phyloP scores from a whole-genome alignment of 176 grass and related monocot species.

The Secale cereale region DNA sequence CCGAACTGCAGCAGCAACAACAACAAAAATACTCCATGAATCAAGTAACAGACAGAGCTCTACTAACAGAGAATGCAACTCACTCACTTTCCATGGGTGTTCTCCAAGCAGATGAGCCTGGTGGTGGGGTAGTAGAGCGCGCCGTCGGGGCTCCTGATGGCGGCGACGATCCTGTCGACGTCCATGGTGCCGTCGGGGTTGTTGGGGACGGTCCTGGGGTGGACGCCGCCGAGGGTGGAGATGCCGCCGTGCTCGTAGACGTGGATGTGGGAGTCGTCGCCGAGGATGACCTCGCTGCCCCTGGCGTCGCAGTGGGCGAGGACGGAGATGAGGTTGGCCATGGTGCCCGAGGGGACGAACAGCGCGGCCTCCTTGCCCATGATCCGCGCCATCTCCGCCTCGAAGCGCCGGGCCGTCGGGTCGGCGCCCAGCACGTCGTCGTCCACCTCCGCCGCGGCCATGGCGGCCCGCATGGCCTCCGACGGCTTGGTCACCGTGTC shows the following conservation, averaged over 20 bases:
- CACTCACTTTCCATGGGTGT: slow-evolving; percentile 92
- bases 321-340: slow-evolving; percentile 84
- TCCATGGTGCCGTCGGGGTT: slow-evolving; percentile 85
- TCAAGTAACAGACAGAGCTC: background rate
- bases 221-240: slow-evolving; percentile 72
- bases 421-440: slow-evolving; percentile 76
- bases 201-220: slow-evolving; percentile 65
- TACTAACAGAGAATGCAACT: slow-evolving; percentile 11
- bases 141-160: slow-evolving; percentile 44
- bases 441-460: slow-evolving; percentile 80
- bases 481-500: slow-evolving; percentile 89
- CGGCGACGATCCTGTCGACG: slow-evolving; percentile 49
- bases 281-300: slow-evolving; percentile 88
- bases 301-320: slow-evolving; percentile 32
- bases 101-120: slow-evolving; percentile 82
- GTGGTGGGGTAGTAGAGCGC: slow-evolving; percentile 73
- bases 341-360: slow-evolving; percentile 94
- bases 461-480: slow-evolving; percentile 75
- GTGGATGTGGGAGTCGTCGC: slow-evolving; percentile 77
- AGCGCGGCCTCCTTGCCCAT: slow-evolving; percentile 80
- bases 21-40: background rate
- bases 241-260: slow-evolving; percentile 87
- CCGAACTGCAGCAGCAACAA: slow-evolving; percentile 39
- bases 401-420: slow-evolving; percentile 61
- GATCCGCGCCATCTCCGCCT: slow-evolving; percentile 55